Percentiles rank a stretch among this genome's conserved stretches.
Conservation (phyloP, 495 filamentous ascomycete species). For the Penicillium paxilli region DNA sequence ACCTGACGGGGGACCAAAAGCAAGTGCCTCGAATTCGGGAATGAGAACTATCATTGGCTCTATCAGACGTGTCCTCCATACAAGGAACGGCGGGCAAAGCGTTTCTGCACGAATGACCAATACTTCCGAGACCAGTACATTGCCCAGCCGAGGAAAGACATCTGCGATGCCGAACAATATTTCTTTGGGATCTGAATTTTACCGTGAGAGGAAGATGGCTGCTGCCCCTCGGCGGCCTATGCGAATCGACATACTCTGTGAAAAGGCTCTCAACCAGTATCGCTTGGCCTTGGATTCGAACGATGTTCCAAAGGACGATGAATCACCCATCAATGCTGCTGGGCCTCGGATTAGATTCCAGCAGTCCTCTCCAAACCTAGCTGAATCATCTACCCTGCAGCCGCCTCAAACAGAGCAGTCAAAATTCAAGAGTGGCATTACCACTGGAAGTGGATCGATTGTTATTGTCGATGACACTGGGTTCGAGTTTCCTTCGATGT, state of each 20-base stretch:
- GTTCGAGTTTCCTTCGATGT: slow-evolving; percentile 36
- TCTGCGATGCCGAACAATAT: slow-evolving; percentile 48
- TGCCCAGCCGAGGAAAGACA: slow-evolving; percentile 36
- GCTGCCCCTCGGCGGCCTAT: slow-evolving; percentile 35
- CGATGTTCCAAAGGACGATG: slow-evolving; percentile 2
- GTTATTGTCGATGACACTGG: slow-evolving; percentile 73
- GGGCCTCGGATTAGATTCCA: slow-evolving; percentile 6
- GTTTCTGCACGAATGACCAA: slow-evolving; percentile 42
- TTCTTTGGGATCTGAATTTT: slow-evolving; percentile 46
- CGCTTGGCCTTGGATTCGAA: slow-evolving; percentile 27
- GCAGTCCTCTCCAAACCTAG: not conserved
- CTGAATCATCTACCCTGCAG: slow-evolving; percentile 4
- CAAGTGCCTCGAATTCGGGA: slow-evolving; percentile 53
- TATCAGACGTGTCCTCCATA: slow-evolving; percentile 84
- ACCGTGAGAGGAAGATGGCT: slow-evolving; percentile 43
- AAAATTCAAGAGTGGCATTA: slow-evolving; percentile 60
- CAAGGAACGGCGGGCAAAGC: slow-evolving; percentile 51
- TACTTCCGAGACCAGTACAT: slow-evolving; percentile 21
- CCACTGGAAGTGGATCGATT: slow-evolving; percentile 79
- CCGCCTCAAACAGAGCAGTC: slow-evolving; percentile 3
- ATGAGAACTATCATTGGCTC: slow-evolving; percentile 86
- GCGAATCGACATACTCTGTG: slow-evolving; percentile 77
- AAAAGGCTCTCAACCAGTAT: slow-evolving; percentile 69
- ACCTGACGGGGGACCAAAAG: slow-evolving; percentile 30
- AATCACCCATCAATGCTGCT: slow-evolving; percentile 4